phyloP scores from a whole-genome alignment of 2,329 filamentous ascomycete genomes.

The Zelopaecilomyces penicillatus region DNA sequence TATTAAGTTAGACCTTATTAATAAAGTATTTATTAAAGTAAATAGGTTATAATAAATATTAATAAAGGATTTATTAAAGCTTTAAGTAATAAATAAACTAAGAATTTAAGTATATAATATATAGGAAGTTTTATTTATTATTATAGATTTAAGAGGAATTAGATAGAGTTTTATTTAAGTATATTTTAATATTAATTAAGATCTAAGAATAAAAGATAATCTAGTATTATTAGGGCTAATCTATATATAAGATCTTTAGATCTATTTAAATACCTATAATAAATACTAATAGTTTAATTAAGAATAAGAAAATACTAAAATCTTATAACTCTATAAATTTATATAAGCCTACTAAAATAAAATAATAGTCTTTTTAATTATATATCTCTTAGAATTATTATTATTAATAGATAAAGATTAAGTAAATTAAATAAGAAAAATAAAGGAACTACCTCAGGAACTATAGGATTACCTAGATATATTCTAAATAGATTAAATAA shows the following conservation, averaged over 20 bases:
- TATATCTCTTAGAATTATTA: neutral
- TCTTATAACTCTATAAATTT: neutral
- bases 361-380: constrained; percentile 1
- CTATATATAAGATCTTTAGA: neutral
- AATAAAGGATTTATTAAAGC: neutral
- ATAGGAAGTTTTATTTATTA: neutral
- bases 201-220: neutral
- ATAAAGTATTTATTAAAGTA: neutral
- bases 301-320: constrained; percentile 1
- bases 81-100: neutral
- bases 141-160: neutral
- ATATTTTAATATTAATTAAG: neutral
- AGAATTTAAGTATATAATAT: neutral
- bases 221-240: neutral
- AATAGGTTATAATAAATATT: neutral
- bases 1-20: neutral
- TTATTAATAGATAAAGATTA: constrained; percentile 1
- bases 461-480: neutral
- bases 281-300: constrained; percentile 2
- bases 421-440: neutral
- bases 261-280: neutral
- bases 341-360: constrained; percentile 1
- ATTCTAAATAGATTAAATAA: constrained; percentile 3
- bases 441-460: neutral
- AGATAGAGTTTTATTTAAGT: neutral